Percentiles rank a stretch among this genome's conserved stretches.
Evolutionary conservation across 768 basidiomycete genomes (phyloP).

Genomic region (Hericium rajendrae): DNA sequence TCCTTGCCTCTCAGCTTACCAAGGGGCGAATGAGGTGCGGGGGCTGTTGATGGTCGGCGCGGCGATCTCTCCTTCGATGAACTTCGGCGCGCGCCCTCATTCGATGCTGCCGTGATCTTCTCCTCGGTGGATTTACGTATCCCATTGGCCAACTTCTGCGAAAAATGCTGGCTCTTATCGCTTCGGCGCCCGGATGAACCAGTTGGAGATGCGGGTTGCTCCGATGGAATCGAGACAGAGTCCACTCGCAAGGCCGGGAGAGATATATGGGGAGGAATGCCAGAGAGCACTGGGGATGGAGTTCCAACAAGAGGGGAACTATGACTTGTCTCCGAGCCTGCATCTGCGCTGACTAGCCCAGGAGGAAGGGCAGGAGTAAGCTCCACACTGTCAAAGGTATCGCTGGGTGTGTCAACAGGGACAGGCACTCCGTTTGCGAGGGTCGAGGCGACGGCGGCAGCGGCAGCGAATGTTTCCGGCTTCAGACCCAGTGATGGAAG

Average conservation of each 20-base stretch:
- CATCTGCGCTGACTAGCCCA: neutral
- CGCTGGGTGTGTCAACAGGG: neutral
- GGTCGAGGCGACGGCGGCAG: slow-evolving; percentile 13
- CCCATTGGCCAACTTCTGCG: neutral
- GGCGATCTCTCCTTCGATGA: slow-evolving; percentile 11
- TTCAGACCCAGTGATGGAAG: slow-evolving; percentile 59
- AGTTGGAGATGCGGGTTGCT: neutral
- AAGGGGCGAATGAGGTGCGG: slow-evolving; percentile 10
- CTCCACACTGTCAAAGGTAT: neutral
- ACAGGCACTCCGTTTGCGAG: neutral
- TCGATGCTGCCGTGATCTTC: neutral
- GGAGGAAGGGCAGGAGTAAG: neutral
- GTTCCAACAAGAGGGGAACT: neutral
- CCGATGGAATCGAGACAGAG: neutral
- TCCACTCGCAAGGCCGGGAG: neutral
- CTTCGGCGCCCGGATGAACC: neutral
- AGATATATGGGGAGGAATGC: neutral
- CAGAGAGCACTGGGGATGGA: neutral
- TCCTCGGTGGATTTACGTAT: neutral
- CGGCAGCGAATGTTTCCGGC: slow-evolving; percentile 16
- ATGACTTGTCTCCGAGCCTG: neutral
- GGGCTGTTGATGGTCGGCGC: slow-evolving; percentile 7
- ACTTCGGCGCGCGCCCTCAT: neutral
- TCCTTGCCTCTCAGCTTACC: slow-evolving; percentile 3
- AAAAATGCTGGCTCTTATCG: neutral